A percentile compares a stretch with the other conserved stretches of the same genome.
Conservation (phyloP, 2,329 filamentous ascomycete species). For the Phialemonium atrogriseum region DNA sequence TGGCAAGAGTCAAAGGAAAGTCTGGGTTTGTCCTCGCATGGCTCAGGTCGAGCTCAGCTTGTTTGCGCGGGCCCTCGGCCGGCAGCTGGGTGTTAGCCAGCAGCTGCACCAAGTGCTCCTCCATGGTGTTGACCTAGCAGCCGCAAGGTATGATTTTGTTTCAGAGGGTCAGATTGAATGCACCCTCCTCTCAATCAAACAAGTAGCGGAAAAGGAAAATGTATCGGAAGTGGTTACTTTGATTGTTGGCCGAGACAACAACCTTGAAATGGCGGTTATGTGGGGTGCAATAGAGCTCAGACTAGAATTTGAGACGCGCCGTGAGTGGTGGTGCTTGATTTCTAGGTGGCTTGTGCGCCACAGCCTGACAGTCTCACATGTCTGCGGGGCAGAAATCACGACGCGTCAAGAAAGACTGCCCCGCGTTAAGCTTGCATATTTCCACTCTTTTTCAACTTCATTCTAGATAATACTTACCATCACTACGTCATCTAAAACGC, state of each 20-base stretch:
- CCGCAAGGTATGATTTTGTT: too few species aligned
- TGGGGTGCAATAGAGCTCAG: slow-evolving; percentile 2
- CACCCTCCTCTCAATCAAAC: too few species aligned
- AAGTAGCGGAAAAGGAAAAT: too few species aligned
- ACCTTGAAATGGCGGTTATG: slow-evolving; percentile 6
- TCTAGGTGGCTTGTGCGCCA: slow-evolving; percentile 7
- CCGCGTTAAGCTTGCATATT: too few species aligned
- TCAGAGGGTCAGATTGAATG: too few species aligned
- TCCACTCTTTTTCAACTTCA: neutral
- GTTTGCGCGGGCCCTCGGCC: slow-evolving; percentile 68
- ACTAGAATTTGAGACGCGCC: slow-evolving; percentile 5
- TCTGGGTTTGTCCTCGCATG: slow-evolving; percentile 59
- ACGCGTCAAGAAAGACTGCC: slow-evolving; percentile 8
- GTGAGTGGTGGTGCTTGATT: slow-evolving; percentile 2
- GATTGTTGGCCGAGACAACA: too few species aligned
- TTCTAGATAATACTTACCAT: too few species aligned
- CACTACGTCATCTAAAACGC: too few species aligned
- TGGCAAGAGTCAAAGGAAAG: slow-evolving; percentile 72
- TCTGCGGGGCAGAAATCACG: too few species aligned
- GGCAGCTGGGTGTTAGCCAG: slow-evolving; percentile 79
- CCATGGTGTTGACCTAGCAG: too few species aligned
- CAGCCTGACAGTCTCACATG: too few species aligned
- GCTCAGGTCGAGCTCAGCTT: slow-evolving; percentile 77
- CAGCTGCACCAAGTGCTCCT: slow-evolving; percentile 84
- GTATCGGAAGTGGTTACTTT: too few species aligned